These are phyloP conservation scores for Camellia granthamiana DNA, from an alignment of 148 eudicot genomes.

Conservation along the genomic window DNA sequence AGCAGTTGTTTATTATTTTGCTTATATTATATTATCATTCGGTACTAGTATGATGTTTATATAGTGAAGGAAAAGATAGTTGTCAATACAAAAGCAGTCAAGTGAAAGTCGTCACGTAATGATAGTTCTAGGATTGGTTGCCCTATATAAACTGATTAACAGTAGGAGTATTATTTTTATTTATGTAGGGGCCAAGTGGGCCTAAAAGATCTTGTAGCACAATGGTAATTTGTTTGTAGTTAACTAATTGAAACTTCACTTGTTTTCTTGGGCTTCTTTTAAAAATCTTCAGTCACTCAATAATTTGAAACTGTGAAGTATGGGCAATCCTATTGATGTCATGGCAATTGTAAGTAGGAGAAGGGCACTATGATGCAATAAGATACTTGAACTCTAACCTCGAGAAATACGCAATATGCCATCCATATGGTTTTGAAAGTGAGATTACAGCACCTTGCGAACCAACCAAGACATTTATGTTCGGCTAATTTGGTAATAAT, in stretches of 20 bases:
- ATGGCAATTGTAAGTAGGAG: not conserved
- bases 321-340: not conserved
- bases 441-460: not conserved
- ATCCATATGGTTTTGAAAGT: not conserved
- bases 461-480: not conserved
- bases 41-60: not conserved
- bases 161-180: too few relatives aligned
- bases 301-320: not conserved
- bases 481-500: not conserved
- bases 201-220: not conserved
- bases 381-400: not conserved
- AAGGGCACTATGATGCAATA: not conserved
- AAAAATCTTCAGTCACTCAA: not conserved
- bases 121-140: not conserved
- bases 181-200: not conserved
- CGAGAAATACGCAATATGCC: not conserved
- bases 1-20: not conserved
- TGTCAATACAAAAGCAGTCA: not conserved
- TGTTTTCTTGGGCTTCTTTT: not conserved
- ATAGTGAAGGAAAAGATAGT: not conserved
- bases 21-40: not conserved
- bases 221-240: not conserved
- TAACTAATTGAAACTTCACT: not conserved
- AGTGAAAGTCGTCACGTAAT: not conserved
- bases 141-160: too few relatives aligned